Evolutionary conservation across 257 asterid genomes (phyloP), one percentile per base, ranked within the genome.

Genomic region (Solanum bulbocastanum): DNA sequence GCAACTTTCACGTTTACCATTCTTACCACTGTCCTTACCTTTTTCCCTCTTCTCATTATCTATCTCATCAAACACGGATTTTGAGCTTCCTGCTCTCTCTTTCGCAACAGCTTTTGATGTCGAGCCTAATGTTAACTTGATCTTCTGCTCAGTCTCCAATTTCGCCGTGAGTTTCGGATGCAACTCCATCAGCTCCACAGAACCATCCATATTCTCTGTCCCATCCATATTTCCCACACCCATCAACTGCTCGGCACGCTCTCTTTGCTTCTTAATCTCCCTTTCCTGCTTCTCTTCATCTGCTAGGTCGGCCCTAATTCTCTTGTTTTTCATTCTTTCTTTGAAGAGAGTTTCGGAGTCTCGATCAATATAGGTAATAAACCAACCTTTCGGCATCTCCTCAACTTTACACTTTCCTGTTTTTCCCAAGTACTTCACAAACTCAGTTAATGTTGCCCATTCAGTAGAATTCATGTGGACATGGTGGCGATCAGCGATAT

Each of bases 341-440:
- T 96, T 97, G 39, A 97, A 94, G 14, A 97, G 89, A 4, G 99
- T 92, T 93, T 97, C 99, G 0, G 98, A 95, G 87, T 97, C 99
- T 16, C 97, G 89, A 89, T 97, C 99, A 49, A 95, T 96, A 85
- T 97, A 97, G 1, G 98, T 96, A 30, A 97, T 95, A 88, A 97
- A 97, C 99, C 98, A 97, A 15, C 98, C 99, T 86, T 97, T 96
- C 5, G 98, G 96, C 0, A 98, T 97, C 44, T 95, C 98, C 8
- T 96, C 98, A 15, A 97, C 98, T 91, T 97, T 97, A 79, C 94
- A 94, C 92, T 97, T 96, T 4, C 99, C 98, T 0, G 93, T 89
- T 88, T 88, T 87, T 23, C 99, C 99, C 91, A 97, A 90, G 90
- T 95, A 87, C 95, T 95, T 95, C 8, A 95, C 93, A 89, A 97